Conservation (phyloP, 1,284 basidiomycete species). For the Rhizoctonia solani region DNA sequence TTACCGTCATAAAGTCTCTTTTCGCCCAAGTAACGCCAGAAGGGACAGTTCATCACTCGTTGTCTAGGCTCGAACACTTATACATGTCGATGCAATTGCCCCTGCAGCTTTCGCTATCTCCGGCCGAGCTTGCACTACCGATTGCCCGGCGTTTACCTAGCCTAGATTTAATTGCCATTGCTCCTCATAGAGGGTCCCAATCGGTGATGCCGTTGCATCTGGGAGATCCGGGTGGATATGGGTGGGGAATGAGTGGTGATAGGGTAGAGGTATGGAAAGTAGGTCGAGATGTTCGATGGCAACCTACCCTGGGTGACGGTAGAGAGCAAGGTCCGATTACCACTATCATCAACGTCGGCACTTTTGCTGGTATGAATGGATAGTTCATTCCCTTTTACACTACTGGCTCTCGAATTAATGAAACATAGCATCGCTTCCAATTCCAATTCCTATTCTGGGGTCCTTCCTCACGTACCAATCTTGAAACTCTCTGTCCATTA, state of each 20-base stretch:
- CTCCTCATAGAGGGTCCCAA: neutral
- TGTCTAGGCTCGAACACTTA: neutral
- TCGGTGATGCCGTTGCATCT: neutral
- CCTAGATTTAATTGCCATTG: slow-evolving; percentile 8
- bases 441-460: no score
- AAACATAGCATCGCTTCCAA: no score
- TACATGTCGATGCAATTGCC: slow-evolving; percentile 14
- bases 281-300: neutral
- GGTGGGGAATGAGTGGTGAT: slow-evolving; percentile 25
- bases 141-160: slow-evolving; percentile 8
- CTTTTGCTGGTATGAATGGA: no score
- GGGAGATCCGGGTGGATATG: neutral
- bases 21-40: neutral
- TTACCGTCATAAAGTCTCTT: neutral
- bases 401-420: no score
- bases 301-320: neutral
- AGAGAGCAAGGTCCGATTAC: neutral
- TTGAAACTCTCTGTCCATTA: no score
- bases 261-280: slow-evolving; percentile 15
- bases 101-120: slow-evolving; percentile 3
- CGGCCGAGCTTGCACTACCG: neutral
- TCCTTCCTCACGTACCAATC: no score
- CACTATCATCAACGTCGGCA: no score
- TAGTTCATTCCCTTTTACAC: no score
- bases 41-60: neutral